A percentile compares a stretch with the other conserved stretches of the same genome.
Conservation (phyloP, 2,329 filamentous ascomycete species). For the Knufia petricola region DNA sequence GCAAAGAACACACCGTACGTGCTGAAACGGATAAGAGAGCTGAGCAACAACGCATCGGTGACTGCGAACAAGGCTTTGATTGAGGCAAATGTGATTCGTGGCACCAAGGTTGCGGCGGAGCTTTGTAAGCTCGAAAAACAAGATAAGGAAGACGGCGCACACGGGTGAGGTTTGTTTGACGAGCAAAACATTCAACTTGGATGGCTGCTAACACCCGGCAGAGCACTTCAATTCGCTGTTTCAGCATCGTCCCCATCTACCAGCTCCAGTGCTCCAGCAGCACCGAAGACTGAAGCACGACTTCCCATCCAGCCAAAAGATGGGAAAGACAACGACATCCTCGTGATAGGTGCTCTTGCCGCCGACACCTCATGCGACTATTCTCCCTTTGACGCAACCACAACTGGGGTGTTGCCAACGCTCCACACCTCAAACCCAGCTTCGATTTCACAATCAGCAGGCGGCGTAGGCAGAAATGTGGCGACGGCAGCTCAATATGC, state of each 20-base stretch:
- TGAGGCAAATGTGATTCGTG: conserved; percentile 56
- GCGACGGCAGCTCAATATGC: conserved; percentile 70
- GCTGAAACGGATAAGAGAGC: conserved; percentile 64
- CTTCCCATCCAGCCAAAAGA: not conserved
- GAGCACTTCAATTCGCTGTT: not conserved
- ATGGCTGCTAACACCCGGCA: not conserved
- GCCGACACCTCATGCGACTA: conserved; percentile 83
- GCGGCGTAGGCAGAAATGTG: conserved; percentile 88
- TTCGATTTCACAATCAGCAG: conserved; percentile 68
- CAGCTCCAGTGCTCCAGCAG: not conserved
- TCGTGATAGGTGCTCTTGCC: conserved; percentile 80
- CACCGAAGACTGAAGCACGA: not conserved
- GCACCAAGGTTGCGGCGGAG: conserved; percentile 55
- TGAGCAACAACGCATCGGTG: conserved; percentile 63
- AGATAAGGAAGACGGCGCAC: conserved; percentile 14
- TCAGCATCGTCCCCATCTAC: not conserved
- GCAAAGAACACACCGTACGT: conserved; percentile 79
- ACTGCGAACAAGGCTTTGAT: conserved; percentile 63
- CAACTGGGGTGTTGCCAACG: conserved; percentile 27
- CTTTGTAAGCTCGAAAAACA: conserved; percentile 45
- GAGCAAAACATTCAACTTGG: not conserved
- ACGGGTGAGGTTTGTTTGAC: conserved; percentile 10
- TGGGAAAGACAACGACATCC: conserved; percentile 48
- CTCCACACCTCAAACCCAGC: conserved; percentile 80
- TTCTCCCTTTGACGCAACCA: conserved; percentile 35